Evolutionary conservation across 352 stramenopile species (phyloP), one percentile per base, ranked within the genome.

Genomic region (Aphanomyces euteiches): DNA sequence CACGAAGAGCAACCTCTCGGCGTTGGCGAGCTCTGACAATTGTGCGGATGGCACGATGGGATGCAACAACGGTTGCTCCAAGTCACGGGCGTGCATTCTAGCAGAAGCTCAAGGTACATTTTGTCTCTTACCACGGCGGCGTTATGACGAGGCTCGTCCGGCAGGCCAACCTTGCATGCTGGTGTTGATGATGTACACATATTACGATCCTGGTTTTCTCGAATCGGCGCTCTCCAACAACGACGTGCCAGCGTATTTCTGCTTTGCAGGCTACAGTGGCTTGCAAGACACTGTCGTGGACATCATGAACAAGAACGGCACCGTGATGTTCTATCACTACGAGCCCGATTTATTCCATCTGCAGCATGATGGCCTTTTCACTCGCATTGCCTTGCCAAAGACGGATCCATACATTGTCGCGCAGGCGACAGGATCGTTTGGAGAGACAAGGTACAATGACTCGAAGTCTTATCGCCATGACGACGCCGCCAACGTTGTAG

Each of bases 201-300:
- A 69, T 7, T 85, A 76, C 39, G 80, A 88, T 34, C 69, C 69
- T 2, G 80, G 75, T 0, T 90, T 81, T 36, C 73, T 86, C 36
- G 78, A 84, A 50, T 73, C 80, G 0, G 66, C 80, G 13, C 47
- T 88, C 15, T 66, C 72, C 15, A 90, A 88, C 73, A 47, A 81
- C 12, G 66, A 72, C 8, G 77, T 90, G 8, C 81, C 81, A 3
- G 78, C 82, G 0, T 90, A 88, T 73, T 87, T 90, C 41, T 90
- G 80, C 71, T 90, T 88, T 56, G 53, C 86, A 21, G 79, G 79
- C 0, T 84, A 85, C 45, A 72, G 61, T 7, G 77, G 61, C 8
- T 66, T 83, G 8, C 69, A 78, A 15, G 37, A 73, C 7, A 87
- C 81, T 47, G 79, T 74, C 4, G 50, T 79, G 8, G 73, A 80